phyloP scores from a whole-genome alignment of 208 protist genomes.

The Trichomonas gallinae region DNA sequence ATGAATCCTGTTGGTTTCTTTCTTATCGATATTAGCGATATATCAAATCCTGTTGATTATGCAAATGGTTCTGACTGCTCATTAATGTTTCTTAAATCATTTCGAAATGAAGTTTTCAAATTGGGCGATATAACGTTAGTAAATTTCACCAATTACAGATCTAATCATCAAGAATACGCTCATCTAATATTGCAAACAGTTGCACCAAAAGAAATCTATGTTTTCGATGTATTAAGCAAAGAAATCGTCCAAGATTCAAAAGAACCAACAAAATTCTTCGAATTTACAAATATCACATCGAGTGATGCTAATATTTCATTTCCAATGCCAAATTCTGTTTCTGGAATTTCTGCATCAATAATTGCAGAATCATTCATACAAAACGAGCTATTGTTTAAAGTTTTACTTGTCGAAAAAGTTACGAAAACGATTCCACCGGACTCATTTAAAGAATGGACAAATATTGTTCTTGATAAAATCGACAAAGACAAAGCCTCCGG shows the following conservation, averaged over 20 bases:
- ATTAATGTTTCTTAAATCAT: background rate
- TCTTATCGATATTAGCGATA: background rate
- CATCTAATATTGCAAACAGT: background rate
- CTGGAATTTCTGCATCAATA: background rate
- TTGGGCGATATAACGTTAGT: background rate
- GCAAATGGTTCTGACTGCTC: background rate
- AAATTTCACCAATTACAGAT: background rate
- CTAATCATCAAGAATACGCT: background rate
- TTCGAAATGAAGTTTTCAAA: constrained; percentile 17
- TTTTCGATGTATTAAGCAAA: background rate
- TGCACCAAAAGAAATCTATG: background rate
- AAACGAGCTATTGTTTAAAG: background rate
- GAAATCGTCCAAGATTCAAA: background rate
- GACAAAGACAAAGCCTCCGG: background rate
- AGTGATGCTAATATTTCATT: background rate
- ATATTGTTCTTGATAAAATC: background rate
- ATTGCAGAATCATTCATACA: background rate
- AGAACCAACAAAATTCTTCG: background rate
- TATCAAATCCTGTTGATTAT: background rate
- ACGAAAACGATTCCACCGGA: background rate
- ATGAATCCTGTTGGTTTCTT: constrained; percentile 14
- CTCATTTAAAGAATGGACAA: background rate
- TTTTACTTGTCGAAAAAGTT: background rate
- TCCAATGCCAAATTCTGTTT: background rate
- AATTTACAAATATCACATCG: background rate